Conservation (phyloP, 768 basidiomycete genomes). For the Lentinula sp. region DNA sequence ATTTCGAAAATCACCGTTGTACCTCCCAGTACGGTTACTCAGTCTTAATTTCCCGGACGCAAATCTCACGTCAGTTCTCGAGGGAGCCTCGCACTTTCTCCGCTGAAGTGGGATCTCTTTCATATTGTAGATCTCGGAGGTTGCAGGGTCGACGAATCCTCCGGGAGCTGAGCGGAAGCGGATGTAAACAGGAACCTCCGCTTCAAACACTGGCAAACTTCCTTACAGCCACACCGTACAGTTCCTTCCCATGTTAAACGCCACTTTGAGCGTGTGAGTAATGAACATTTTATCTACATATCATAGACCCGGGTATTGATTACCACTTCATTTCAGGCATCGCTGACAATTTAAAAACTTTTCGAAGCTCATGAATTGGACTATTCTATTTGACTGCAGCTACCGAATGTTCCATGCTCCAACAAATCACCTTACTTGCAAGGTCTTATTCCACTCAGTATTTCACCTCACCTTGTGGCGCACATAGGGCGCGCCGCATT, state of each 20-base stretch:
- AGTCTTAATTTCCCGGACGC: not conserved
- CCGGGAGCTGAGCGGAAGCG: slow-evolving; percentile 2
- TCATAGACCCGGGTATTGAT: not conserved
- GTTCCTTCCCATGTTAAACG: not conserved
- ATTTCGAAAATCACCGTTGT: slow-evolving; percentile 1
- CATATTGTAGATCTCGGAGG: slow-evolving; percentile 3
- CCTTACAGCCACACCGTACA: not conserved
- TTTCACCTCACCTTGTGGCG: too few relatives aligned
- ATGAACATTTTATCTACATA: too few relatives aligned
- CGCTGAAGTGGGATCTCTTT: not conserved
- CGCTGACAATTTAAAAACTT: too few relatives aligned
- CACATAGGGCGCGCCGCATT: too few relatives aligned
- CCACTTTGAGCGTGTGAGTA: not conserved
- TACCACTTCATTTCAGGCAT: not conserved
- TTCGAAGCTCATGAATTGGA: too few relatives aligned
- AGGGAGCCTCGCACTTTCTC: slow-evolving; percentile 7
- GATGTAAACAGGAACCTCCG: not conserved
- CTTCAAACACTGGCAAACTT: not conserved
- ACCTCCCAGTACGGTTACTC: not conserved
- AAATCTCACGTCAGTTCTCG: slow-evolving; percentile 2
- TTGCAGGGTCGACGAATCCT: not conserved
- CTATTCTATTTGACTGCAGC: too few relatives aligned
- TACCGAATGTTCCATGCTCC: too few relatives aligned
- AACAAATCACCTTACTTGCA: too few relatives aligned
- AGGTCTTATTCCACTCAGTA: too few relatives aligned